phyloP scores from a whole-genome alignment of 768 basidiomycete species.

The Imleria badia region DNA sequence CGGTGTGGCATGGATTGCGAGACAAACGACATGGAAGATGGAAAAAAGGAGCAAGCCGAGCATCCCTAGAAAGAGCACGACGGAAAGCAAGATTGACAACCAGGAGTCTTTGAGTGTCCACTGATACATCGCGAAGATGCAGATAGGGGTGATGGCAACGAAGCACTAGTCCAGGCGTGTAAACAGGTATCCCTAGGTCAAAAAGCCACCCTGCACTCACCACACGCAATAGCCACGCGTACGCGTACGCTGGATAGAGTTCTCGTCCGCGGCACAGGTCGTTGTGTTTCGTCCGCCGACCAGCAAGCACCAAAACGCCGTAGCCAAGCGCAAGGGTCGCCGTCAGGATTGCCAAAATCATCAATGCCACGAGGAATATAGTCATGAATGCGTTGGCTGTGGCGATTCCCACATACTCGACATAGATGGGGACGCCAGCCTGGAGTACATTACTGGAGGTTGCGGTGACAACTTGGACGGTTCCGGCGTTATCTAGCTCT shows the following conservation, averaged over 20 bases:
- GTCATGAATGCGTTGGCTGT: slow-evolving; percentile 91
- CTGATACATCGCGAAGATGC: slow-evolving; percentile 82
- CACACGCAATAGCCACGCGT: slow-evolving; percentile 64
- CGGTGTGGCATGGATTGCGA: slow-evolving; percentile 41
- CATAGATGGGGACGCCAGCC: slow-evolving; percentile 82
- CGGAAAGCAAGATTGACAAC: slow-evolving; percentile 79
- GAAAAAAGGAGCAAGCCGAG: slow-evolving; percentile 49
- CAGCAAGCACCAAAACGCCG: slow-evolving; percentile 34
- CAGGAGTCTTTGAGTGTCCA: slow-evolving; percentile 91
- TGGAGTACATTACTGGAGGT: slow-evolving; percentile 65
- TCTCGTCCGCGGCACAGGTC: slow-evolving; percentile 20
- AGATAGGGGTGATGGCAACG: slow-evolving; percentile 64
- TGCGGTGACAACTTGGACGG: slow-evolving; percentile 66
- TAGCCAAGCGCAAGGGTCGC: slow-evolving; percentile 54
- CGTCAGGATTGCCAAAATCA: slow-evolving; percentile 60
- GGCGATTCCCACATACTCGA: slow-evolving; percentile 73
- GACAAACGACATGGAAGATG: slow-evolving; percentile 47
- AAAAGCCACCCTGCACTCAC: slow-evolving; percentile 42
- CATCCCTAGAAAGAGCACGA: slow-evolving; percentile 59
- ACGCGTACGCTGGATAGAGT: slow-evolving; percentile 47
- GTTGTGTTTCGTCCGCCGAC: slow-evolving; percentile 21
- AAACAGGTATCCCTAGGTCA: background rate
- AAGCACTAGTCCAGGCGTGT: slow-evolving; percentile 44
- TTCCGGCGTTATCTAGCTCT: slow-evolving; percentile 20
- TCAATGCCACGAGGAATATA: slow-evolving; percentile 71